phyloP scores from a whole-genome alignment of 2,329 filamentous ascomycete genomes.

The Colletotrichum zoysiae region DNA sequence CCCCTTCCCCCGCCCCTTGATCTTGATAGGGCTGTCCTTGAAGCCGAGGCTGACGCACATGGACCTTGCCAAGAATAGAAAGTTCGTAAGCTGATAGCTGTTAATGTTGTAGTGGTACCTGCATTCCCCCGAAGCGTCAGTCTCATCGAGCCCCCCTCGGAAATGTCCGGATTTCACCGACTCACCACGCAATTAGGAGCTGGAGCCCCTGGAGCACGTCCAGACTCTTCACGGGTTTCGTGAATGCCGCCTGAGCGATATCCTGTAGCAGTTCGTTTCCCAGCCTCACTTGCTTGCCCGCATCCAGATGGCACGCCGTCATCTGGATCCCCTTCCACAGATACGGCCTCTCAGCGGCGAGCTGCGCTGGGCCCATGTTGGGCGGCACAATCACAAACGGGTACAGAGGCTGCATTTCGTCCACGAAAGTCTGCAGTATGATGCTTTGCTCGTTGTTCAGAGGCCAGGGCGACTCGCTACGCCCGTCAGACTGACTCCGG shows the following conservation, averaged over 20 bases:
- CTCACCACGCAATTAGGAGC: slow-evolving; percentile 61
- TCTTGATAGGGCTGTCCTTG: slow-evolving; percentile 46
- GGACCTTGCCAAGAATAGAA: slow-evolving; percentile 62
- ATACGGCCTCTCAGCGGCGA: slow-evolving; percentile 56
- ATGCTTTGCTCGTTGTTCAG: slow-evolving; percentile 54
- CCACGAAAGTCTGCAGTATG: slow-evolving; percentile 54
- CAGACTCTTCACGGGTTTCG: slow-evolving; percentile 58
- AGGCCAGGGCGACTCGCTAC: slow-evolving; percentile 56
- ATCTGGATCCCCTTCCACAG: slow-evolving; percentile 66
- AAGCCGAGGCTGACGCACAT: slow-evolving; percentile 59
- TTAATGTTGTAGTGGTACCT: slow-evolving; percentile 64
- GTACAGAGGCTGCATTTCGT: slow-evolving; percentile 52
- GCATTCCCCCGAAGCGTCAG: neutral
- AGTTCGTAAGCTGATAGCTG: slow-evolving; percentile 62
- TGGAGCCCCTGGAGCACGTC: slow-evolving; percentile 63
- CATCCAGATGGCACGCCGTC: slow-evolving; percentile 57
- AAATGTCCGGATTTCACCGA: slow-evolving; percentile 9
- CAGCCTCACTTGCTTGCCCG: slow-evolving; percentile 57
- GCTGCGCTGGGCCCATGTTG: slow-evolving; percentile 51
- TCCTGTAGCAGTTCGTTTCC: slow-evolving; percentile 60
- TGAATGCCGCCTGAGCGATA: slow-evolving; percentile 55
- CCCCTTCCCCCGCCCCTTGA: slow-evolving; percentile 36
- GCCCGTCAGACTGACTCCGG: slow-evolving; percentile 22
- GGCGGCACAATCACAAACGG: slow-evolving; percentile 61
- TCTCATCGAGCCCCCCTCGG: no score